Conservation (phyloP, 2,329 filamentous ascomycete genomes). For the Fusarium armeniacum region DNA sequence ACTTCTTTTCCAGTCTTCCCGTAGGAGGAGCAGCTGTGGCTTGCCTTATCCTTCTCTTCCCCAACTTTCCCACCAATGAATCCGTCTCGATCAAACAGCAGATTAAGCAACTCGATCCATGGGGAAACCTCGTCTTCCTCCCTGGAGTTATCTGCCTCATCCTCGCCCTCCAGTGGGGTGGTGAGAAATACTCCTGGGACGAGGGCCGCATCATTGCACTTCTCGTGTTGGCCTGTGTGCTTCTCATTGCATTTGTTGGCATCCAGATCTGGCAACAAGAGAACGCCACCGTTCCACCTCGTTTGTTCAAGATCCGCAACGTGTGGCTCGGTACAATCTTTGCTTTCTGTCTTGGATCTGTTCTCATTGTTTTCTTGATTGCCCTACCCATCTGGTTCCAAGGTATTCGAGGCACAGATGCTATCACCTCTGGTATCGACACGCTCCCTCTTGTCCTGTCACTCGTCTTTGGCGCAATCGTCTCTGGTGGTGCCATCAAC, state of each 20-base stretch:
- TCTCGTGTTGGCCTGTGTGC: conserved; percentile 17
- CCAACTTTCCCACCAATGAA: conserved; percentile 2
- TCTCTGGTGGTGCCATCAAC: conserved; percentile 17
- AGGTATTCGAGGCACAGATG: conserved; percentile 10
- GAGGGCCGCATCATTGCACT: conserved; percentile 30
- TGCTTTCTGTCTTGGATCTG: conserved; percentile 17
- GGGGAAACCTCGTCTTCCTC: conserved; percentile 46
- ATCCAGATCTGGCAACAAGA: conserved; percentile 24
- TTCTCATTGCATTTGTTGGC: conserved; percentile 15
- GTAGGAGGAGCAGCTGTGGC: conserved; percentile 10
- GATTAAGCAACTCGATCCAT: conserved; percentile 35
- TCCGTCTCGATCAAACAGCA: not conserved
- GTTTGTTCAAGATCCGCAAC: conserved; percentile 18
- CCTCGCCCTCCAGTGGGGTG: conserved; percentile 63
- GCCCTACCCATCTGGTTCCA: conserved; percentile 16
- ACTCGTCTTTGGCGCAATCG: conserved; percentile 11
- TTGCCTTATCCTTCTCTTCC: conserved; percentile 9
- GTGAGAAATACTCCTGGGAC: conserved; percentile 49
- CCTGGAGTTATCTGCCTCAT: conserved; percentile 59
- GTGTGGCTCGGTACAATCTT: conserved; percentile 17
- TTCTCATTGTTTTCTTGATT: conserved; percentile 16
- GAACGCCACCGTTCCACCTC: conserved; percentile 23
- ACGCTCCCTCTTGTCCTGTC: conserved; percentile 8
- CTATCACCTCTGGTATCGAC: conserved; percentile 11
- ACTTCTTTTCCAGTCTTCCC: not conserved